phyloP scores from a whole-genome alignment of 2,329 filamentous ascomycete species.

The Botryotinia narcissicola region DNA sequence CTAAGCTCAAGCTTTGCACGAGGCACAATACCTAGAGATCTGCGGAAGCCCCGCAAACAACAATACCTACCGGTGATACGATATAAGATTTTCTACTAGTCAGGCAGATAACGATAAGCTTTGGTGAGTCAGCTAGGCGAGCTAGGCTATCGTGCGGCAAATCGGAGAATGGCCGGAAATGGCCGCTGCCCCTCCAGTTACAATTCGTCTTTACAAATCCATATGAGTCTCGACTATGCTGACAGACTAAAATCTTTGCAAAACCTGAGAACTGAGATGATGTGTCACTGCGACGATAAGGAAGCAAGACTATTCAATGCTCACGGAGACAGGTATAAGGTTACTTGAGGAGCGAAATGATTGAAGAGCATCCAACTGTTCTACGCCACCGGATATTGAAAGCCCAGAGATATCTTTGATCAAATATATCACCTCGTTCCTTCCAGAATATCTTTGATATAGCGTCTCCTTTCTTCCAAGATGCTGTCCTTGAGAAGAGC shows the following conservation, averaged over 20 bases:
- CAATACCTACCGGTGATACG: neutral
- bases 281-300: neutral
- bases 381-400: neutral
- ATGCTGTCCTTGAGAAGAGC: slow-evolving; percentile 5
- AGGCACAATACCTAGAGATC: neutral
- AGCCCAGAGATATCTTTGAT: neutral
- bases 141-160: neutral
- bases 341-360: neutral
- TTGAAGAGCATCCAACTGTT: neutral
- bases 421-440: neutral
- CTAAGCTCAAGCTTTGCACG: neutral
- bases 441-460: neutral
- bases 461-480: neutral
- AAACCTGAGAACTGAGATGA: neutral
- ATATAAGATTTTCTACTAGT: neutral
- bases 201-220: neutral
- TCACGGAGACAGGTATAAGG: neutral
- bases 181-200: slow-evolving; percentile 2
- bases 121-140: neutral
- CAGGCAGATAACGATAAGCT: slow-evolving; percentile 1
- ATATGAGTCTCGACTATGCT: neutral
- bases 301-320: neutral
- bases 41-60: neutral
- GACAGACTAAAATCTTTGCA: neutral
- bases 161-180: neutral